Percentiles rank a stretch among this genome's conserved stretches.
These are phyloP conservation scores for Urochloa ruziziensis DNA, from an alignment of 176 grass and related monocot genomes.

Conservation along the genomic window DNA sequence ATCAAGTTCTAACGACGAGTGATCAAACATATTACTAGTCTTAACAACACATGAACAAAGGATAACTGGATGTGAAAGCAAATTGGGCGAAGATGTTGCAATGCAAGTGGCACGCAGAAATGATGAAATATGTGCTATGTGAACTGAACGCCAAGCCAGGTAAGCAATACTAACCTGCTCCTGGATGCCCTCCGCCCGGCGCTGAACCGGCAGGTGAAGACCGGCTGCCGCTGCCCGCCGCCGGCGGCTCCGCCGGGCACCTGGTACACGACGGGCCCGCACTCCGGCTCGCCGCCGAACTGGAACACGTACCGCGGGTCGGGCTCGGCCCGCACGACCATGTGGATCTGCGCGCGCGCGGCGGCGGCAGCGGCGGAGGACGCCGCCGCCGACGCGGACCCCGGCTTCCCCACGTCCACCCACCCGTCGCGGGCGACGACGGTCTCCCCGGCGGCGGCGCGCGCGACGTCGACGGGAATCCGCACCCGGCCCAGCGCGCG, in stretches of 20 bases:
- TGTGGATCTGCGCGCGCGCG: constrained; percentile 56
- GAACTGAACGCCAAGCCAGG: background rate
- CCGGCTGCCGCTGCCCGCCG: constrained; percentile 65
- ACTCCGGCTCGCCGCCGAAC: constrained; percentile 90
- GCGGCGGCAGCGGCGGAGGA: background rate
- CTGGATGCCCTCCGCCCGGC: constrained; percentile 46
- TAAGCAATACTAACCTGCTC: constrained; percentile 52
- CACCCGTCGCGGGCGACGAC: constrained; percentile 70
- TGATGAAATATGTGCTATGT: background rate
- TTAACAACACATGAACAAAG: background rate
- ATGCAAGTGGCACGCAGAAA: background rate
- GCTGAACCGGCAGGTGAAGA: constrained; percentile 92
- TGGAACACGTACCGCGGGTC: constrained; percentile 97
- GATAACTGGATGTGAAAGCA: background rate
- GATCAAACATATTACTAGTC: background rate
- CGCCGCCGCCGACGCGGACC: background rate
- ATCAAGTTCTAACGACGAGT: background rate
- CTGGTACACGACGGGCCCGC: constrained; percentile 89
- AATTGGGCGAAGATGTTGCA: constrained; percentile 1
- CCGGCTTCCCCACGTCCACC: constrained; percentile 54
- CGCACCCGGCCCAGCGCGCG: constrained; percentile 60
- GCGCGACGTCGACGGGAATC: constrained; percentile 49
- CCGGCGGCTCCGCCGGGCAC: constrained; percentile 53
- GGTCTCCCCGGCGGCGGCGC: constrained; percentile 41
- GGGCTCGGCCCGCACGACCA: constrained; percentile 81